These are phyloP conservation scores for Penicillium roqueforti DNA, from an alignment of 495 filamentous ascomycete species.

Conservation along the genomic window DNA sequence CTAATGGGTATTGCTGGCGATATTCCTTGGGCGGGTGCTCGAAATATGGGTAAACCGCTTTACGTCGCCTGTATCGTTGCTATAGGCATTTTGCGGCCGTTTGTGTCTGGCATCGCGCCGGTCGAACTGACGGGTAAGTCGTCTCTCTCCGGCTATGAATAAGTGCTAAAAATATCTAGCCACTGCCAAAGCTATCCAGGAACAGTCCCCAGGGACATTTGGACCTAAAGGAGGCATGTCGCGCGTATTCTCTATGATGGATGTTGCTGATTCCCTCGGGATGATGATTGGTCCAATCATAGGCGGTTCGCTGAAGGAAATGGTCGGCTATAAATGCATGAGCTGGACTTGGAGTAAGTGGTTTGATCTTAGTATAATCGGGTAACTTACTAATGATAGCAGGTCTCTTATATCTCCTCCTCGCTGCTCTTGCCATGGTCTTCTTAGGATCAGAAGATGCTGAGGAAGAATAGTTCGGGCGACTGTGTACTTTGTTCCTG, in stretches of 20 bases:
- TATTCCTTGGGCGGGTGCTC: background rate
- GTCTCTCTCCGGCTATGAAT: background rate
- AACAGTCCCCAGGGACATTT: conserved; percentile 11
- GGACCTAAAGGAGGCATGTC: conserved; percentile 18
- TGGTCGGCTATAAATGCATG: background rate
- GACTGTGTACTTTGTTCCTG: no score
- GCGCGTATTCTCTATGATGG: conserved; percentile 22
- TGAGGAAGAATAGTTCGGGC: no score
- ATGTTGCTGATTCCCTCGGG: conserved; percentile 11
- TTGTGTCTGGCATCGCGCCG: conserved; percentile 7
- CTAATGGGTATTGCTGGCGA: conserved; percentile 1
- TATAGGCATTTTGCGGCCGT: conserved; percentile 7
- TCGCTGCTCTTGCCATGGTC: background rate
- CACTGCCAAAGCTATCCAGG: conserved; percentile 6
- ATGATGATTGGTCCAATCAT: background rate
- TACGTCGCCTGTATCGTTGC: background rate
- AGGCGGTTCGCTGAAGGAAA: background rate
- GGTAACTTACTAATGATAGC: background rate
- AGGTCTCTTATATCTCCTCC: background rate
- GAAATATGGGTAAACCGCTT: background rate
- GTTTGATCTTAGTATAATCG: background rate
- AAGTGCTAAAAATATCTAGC: background rate
- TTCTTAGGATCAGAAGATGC: background rate
- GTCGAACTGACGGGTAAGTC: conserved; percentile 2
- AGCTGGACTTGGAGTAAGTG: background rate